Conservation (phyloP, 495 filamentous ascomycete genomes). For the Penicillium verhagenii region DNA sequence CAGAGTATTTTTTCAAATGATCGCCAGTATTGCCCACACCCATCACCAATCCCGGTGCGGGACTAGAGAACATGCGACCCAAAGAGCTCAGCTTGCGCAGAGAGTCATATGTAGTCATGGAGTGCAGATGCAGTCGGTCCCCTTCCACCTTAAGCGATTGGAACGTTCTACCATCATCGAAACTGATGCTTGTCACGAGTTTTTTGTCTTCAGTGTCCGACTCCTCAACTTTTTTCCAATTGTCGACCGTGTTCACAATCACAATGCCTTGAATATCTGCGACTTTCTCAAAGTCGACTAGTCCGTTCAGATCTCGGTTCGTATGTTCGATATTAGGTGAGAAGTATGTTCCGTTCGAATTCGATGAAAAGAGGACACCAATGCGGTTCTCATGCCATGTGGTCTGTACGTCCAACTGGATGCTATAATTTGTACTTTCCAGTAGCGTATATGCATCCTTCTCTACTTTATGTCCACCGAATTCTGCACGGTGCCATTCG, state of each 20-base stretch:
- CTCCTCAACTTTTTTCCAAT: conserved; percentile 71
- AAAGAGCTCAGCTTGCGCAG: conserved; percentile 55
- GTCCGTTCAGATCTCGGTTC: conserved; percentile 68
- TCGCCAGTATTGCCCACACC: conserved; percentile 86
- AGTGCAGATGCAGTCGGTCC: conserved; percentile 78
- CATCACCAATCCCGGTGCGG: conserved; percentile 89
- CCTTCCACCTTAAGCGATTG: conserved; percentile 59
- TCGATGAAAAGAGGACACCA: conserved; percentile 87
- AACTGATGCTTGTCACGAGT: conserved; percentile 77
- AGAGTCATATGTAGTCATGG: conserved; percentile 63
- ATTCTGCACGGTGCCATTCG: conserved; percentile 90
- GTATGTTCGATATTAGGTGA: conserved; percentile 86
- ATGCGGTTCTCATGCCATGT: conserved; percentile 61
- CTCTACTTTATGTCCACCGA: conserved; percentile 74
- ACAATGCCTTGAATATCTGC: conserved; percentile 86
- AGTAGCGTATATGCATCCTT: conserved; percentile 90
- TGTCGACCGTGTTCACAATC: conserved; percentile 84
- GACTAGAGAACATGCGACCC: conserved; percentile 89
- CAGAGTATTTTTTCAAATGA: conserved; percentile 59
- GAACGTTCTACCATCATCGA: conserved; percentile 87
- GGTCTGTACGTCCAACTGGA: conserved; percentile 90
- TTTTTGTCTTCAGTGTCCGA: conserved; percentile 55
- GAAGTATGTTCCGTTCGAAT: conserved; percentile 95
- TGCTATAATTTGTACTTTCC: conserved; percentile 94
- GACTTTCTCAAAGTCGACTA: conserved; percentile 93